Evolutionary conservation across 495 filamentous ascomycete genomes (phyloP).

Genomic region (Daldinia caldariorum): DNA sequence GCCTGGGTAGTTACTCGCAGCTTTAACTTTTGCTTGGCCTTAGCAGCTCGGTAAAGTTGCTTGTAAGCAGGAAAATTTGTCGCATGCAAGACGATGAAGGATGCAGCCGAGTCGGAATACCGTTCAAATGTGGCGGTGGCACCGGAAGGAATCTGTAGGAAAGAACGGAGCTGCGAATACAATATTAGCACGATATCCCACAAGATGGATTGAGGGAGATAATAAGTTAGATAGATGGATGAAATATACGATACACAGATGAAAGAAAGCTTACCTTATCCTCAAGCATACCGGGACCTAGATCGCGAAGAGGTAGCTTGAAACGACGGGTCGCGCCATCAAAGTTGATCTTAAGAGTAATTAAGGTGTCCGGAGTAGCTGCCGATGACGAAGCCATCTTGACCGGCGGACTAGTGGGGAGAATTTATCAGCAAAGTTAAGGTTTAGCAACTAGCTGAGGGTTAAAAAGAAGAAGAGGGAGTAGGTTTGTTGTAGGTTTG

Average conservation of each 20-base stretch:
- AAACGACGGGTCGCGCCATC: conserved; percentile 80
- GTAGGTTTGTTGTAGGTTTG: background rate
- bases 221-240: background rate
- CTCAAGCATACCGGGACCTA: conserved; percentile 78
- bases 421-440: conserved; percentile 11
- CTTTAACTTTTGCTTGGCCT: conserved; percentile 97
- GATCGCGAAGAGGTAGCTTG: conserved; percentile 88
- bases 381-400: conserved; percentile 46
- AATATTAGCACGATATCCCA: conserved; percentile 35
- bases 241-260: conserved; percentile 48
- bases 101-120: conserved; percentile 90
- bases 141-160: conserved; percentile 75
- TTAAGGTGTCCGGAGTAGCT: conserved; percentile 67
- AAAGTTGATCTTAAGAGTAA: conserved; percentile 85
- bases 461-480: background rate
- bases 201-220: background rate
- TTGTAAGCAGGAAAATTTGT: conserved; percentile 88
- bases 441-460: background rate
- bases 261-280: conserved; percentile 73
- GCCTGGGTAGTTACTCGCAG: conserved; percentile 72
- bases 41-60: conserved; percentile 94
- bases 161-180: conserved; percentile 72
- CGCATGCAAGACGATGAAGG: conserved; percentile 81
- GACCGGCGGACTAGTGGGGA: conserved; percentile 22
- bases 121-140: conserved; percentile 84